These are phyloP conservation scores for Uncinocarpus reesii DNA, from an alignment of 2,329 filamentous ascomycete species.

Conservation along the genomic window DNA sequence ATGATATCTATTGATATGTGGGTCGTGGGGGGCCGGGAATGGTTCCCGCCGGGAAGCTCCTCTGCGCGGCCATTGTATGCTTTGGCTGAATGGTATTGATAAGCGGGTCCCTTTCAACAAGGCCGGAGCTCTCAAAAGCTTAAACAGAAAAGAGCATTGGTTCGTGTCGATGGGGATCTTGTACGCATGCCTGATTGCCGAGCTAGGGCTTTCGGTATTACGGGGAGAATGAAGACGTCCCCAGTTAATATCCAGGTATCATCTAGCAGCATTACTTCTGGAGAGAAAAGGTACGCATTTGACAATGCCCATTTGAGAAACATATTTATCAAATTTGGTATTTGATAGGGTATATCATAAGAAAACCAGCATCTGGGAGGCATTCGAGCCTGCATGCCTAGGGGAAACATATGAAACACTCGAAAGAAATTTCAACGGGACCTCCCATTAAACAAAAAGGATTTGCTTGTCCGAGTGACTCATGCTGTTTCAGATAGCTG, in stretches of 20 bases:
- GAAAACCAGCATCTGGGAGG: too few relatives aligned
- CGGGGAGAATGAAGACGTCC: too few relatives aligned
- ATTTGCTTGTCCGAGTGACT: not conserved
- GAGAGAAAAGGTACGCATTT: not conserved
- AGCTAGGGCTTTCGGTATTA: too few relatives aligned
- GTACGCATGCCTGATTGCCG: too few relatives aligned
- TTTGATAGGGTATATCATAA: too few relatives aligned
- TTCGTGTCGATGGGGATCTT: not conserved
- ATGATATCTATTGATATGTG: not conserved
- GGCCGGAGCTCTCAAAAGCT: not conserved
- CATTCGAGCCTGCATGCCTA: too few relatives aligned
- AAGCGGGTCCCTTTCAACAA: not conserved
- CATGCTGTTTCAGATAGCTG: not conserved
- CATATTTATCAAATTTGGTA: too few relatives aligned
- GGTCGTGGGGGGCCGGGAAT: not conserved
- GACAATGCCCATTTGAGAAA: not conserved
- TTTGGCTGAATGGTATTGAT: conserved; percentile 1
- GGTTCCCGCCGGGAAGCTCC: not conserved
- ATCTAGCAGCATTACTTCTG: too few relatives aligned
- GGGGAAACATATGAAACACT: not conserved
- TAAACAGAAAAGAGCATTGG: not conserved
- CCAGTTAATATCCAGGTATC: too few relatives aligned
- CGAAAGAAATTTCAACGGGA: not conserved
- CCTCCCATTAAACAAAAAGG: not conserved
- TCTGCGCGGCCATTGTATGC: not conserved